phyloP scores from a whole-genome alignment of 805 yeast genomes.

The Clavispora phyllophila region DNA sequence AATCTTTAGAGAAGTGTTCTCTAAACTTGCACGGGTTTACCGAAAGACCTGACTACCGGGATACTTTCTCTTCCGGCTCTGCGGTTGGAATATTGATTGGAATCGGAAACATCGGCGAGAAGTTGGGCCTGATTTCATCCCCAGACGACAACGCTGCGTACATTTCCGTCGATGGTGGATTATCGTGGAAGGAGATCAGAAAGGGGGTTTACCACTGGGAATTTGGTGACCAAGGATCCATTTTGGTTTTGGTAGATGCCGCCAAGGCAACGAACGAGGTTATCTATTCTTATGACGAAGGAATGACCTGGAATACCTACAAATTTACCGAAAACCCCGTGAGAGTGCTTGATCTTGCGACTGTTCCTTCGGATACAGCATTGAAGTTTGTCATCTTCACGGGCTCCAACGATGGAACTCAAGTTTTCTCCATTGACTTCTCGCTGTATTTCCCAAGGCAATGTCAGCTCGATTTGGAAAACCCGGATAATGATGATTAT shows the following conservation, averaged over 20 bases:
- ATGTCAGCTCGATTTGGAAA: slow-evolving; percentile 39
- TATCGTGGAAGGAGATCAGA: slow-evolving; percentile 75
- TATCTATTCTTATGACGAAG: slow-evolving; percentile 72
- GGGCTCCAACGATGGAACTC: slow-evolving; percentile 37
- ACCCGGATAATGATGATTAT: slow-evolving; percentile 36
- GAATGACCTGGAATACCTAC: slow-evolving; percentile 66
- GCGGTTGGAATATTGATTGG: slow-evolving; percentile 87
- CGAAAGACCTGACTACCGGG: slow-evolving; percentile 77
- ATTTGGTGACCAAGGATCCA: slow-evolving; percentile 91
- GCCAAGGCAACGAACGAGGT: slow-evolving; percentile 54
- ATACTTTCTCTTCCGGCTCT: slow-evolving; percentile 80
- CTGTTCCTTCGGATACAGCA: slow-evolving; percentile 90
- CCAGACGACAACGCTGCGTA: slow-evolving; percentile 60
- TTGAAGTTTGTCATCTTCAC: slow-evolving; percentile 63
- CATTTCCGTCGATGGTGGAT: slow-evolving; percentile 86
- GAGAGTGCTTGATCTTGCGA: slow-evolving; percentile 65
- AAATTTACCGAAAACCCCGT: slow-evolving; percentile 56
- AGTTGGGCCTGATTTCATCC: slow-evolving; percentile 31
- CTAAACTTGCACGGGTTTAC: slow-evolving; percentile 87
- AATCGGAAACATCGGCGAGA: slow-evolving; percentile 86
- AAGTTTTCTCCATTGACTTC: slow-evolving; percentile 38
- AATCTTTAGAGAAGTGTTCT: slow-evolving; percentile 58
- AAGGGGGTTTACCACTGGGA: slow-evolving; percentile 88
- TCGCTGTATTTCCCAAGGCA: slow-evolving; percentile 31
- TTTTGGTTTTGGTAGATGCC: slow-evolving; percentile 66